phyloP scores from a whole-genome alignment of 192 early-diverging fungal species.

The Gigaspora rosea region DNA sequence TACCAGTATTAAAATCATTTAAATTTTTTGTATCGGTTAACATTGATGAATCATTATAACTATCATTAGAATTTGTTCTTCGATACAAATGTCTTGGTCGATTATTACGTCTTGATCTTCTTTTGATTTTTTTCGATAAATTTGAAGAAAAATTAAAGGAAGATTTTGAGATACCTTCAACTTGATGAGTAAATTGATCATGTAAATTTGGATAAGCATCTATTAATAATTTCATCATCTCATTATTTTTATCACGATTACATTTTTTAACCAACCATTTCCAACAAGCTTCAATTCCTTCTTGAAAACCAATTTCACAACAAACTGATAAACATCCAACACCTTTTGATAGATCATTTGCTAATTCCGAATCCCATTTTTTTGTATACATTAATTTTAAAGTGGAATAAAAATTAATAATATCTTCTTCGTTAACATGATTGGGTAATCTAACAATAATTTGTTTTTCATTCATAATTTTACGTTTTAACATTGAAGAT shows the following conservation, averaged over 20 bases:
- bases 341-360: constrained; percentile 30
- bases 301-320: constrained; percentile 35
- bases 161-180: too few species aligned
- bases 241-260: constrained; percentile 19
- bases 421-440: constrained; percentile 31
- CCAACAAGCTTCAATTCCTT: constrained; percentile 31
- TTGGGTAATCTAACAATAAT: constrained; percentile 29
- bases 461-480: constrained; percentile 19
- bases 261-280: constrained; percentile 33
- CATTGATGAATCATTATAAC: too few species aligned
- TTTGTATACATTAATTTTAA: constrained; percentile 40
- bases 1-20: background rate
- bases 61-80: too few species aligned
- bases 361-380: constrained; percentile 26
- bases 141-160: too few species aligned
- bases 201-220: constrained; percentile 33
- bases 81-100: too few species aligned
- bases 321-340: constrained; percentile 34
- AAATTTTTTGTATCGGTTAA: too few species aligned
- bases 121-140: too few species aligned
- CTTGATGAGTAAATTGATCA: constrained; percentile 4
- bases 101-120: too few species aligned
- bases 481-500: background rate
- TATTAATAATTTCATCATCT: constrained; percentile 25
- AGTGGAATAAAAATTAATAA: constrained; percentile 32